Evolutionary conservation across 2,329 filamentous ascomycete species (phyloP).

Genomic region (Sarocladium kiliense): DNA sequence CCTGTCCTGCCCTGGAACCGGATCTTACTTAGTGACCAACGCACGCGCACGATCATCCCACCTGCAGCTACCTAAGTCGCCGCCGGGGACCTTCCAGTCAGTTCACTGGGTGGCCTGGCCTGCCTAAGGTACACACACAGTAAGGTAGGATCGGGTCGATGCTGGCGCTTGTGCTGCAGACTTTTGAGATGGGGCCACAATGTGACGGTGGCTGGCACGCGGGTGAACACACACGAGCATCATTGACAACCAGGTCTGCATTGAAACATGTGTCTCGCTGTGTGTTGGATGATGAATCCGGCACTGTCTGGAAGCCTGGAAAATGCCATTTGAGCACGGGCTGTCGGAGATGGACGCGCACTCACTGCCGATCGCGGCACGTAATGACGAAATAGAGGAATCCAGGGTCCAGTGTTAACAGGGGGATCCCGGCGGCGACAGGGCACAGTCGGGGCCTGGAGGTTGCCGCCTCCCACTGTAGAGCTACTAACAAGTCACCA

Average conservation of each 20-base stretch:
- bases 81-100: no score
- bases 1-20: neutral
- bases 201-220: neutral
- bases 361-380: conserved; percentile 1
- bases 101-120: no score
- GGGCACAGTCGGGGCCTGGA: no score
- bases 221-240: neutral
- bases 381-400: conserved; percentile 2
- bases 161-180: neutral
- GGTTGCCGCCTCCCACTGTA: no score
- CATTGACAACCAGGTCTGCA: neutral
- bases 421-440: neutral
- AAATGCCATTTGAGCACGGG: neutral
- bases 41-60: no score
- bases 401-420: conserved; percentile 2
- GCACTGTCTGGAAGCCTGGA: neutral
- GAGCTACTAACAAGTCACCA: no score
- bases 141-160: neutral
- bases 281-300: neutral
- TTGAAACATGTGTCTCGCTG: neutral
- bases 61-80: no score
- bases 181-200: neutral
- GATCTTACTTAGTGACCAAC: neutral
- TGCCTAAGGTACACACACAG: no score
- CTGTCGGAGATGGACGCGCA: neutral